phyloP scores from a whole-genome alignment of 441 rosid genomes.

The Viola pubescens region DNA sequence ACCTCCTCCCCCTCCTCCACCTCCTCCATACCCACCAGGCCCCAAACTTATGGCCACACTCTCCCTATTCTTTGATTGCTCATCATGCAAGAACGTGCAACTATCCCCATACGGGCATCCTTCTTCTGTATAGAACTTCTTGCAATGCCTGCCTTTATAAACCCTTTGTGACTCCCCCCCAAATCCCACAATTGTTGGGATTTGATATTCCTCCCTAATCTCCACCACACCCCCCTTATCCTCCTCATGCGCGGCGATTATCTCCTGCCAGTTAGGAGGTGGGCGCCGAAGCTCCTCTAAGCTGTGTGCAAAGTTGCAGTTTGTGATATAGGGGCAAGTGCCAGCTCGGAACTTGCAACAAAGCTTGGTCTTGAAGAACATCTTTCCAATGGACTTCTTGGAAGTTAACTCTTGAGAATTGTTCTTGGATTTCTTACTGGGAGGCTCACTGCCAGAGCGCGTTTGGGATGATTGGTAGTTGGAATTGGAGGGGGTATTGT shows the following conservation, averaged over 20 bases:
- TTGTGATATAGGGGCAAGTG: conserved; percentile 75
- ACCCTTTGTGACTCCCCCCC: conserved; percentile 61
- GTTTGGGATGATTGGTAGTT: conserved; percentile 35
- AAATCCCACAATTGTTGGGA: conserved; percentile 50
- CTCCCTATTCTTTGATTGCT: conserved; percentile 81
- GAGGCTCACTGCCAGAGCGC: conserved; percentile 43
- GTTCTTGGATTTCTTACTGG: conserved; percentile 54
- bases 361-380: conserved; percentile 89
- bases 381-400: conserved; percentile 70
- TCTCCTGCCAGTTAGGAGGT: conserved; percentile 91
- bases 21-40: conserved; percentile 70
- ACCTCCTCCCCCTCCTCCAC: conserved; percentile 15
- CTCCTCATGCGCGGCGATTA: conserved; percentile 73
- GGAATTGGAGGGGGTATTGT: conserved; percentile 32
- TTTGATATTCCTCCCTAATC: conserved; percentile 76
- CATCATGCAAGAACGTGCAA: conserved; percentile 83
- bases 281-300: conserved; percentile 94
- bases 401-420: conserved; percentile 38
- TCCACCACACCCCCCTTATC: conserved; percentile 32
- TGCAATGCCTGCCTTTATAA: conserved; percentile 85
- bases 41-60: conserved; percentile 91
- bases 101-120: conserved; percentile 93
- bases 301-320: conserved; percentile 89
- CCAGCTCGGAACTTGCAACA: conserved; percentile 82
- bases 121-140: conserved; percentile 89